These are phyloP conservation scores for Naganishia friedmannii DNA, from an alignment of 768 basidiomycete genomes.

Conservation along the genomic window DNA sequence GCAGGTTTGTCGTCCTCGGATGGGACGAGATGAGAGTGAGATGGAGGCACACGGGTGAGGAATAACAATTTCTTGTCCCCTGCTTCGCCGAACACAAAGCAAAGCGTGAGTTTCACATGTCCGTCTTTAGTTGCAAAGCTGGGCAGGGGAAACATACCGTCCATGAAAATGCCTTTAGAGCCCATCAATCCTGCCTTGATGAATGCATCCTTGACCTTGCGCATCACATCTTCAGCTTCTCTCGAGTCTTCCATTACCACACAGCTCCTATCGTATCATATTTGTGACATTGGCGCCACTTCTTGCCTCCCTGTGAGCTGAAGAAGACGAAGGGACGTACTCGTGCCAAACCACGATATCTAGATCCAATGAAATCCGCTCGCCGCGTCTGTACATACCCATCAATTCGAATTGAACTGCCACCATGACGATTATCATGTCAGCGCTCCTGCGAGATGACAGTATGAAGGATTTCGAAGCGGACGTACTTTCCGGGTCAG, in stretches of 20 bases:
- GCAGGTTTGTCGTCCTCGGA: background rate
- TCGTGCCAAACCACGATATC: constrained; percentile 47
- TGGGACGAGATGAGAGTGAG: background rate
- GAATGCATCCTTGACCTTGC: no score
- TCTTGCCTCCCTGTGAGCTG: background rate
- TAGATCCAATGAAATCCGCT: constrained; percentile 42
- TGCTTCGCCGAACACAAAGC: no score
- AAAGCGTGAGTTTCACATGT: no score
- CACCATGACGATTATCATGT: background rate
- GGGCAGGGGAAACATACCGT: no score
- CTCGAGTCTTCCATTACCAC: no score
- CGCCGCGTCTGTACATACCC: constrained; percentile 46
- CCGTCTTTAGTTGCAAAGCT: no score
- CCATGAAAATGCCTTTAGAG: no score
- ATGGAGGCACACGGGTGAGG: background rate
- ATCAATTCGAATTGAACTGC: constrained; percentile 46
- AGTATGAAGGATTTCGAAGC: background rate
- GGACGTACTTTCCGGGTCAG: constrained; percentile 37
- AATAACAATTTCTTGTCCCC: background rate
- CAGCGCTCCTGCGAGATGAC: background rate
- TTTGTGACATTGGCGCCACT: no score
- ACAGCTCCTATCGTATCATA: no score
- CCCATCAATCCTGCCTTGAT: no score
- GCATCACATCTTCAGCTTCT: no score
- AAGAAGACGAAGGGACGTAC: constrained; percentile 30